Evolutionary conservation across 768 basidiomycete species (phyloP), one percentile per base, ranked within the genome.

Genomic region (Leucocoprinus sp.): DNA sequence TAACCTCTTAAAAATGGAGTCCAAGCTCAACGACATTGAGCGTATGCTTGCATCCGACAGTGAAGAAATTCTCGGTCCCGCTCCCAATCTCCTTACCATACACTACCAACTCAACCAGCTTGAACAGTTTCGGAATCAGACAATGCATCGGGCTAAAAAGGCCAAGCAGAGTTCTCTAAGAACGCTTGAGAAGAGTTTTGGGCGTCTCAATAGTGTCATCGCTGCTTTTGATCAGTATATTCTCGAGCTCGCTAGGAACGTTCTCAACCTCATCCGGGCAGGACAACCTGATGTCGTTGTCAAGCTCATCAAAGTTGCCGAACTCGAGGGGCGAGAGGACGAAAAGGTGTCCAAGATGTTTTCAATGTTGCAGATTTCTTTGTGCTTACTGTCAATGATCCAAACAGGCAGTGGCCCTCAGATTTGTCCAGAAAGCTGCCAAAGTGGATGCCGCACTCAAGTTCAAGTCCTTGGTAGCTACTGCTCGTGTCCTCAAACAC

Each of bases 41-140:
- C 72, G 74, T 22, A 78, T 93, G 72, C 77, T 99, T 26, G 76
- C 74, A 23, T 66, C 70, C 2, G 93, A 93, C 59, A 76, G 77
- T 43, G 64, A 75, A 45, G 79, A 91, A 55, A 82, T 90, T n/a
- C 64, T 84, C 33, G 92, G 93, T 1, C 84, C 92, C 14, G 84
- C 91, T 3, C 82, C 82, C 3, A 91, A 96, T 60, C 75, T 99
- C 21, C 82, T 99, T 37, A 70, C 82, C 18, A 84, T 96, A 38
- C 96, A 98, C 64, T 89, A 80, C 60, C 88, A 92, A 49, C 78
- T 97, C 49, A 93, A 84, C 51, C 88, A 89, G 55, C 82, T 99
- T 26, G 93, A 97, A 60, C 74, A 75, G 2, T 99, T 99, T 65
- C 78, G 93, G 2, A 98, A 97, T 57, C 83, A 95, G 60, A 92